Evolutionary conservation across 2,329 filamentous ascomycete genomes (phyloP).

Genomic region (Sarocladium oryzae): DNA sequence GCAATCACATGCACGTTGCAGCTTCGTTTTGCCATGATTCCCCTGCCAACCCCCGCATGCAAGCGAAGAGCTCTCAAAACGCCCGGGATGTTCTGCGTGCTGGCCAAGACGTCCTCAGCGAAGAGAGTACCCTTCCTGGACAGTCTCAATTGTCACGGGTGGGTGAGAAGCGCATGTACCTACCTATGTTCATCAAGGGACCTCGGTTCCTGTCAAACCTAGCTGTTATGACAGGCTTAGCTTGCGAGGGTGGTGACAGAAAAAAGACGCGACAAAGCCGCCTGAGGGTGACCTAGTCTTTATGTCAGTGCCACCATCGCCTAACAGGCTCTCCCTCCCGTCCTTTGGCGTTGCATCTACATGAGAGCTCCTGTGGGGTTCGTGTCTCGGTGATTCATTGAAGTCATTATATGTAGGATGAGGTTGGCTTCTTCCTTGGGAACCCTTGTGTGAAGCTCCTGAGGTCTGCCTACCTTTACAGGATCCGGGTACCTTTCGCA

Average conservation of each 20-base stretch:
- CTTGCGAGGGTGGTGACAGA: not conserved
- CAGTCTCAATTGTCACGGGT: not conserved
- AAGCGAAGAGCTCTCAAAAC: not conserved
- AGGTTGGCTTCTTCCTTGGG: not conserved
- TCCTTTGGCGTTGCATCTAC: not conserved
- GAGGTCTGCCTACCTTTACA: not conserved
- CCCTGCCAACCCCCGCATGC: conserved; percentile 2
- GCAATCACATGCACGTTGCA: not conserved
- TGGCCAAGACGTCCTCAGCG: not conserved
- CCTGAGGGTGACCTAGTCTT: too few species aligned
- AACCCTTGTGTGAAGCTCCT: not conserved
- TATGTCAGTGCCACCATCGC: not conserved
- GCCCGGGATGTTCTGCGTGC: not conserved
- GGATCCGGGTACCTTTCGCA: not conserved
- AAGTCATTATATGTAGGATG: not conserved
- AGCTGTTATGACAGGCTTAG: not conserved
- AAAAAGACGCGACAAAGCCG: not conserved
- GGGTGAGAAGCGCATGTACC: not conserved
- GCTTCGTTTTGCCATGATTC: not conserved
- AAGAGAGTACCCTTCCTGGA: conserved; percentile 3
- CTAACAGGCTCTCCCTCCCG: not conserved
- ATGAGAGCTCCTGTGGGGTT: not conserved
- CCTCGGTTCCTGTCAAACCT: not conserved
- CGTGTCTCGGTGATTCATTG: not conserved
- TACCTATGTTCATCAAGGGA: not conserved